Conservation (phyloP, 192 early-diverging fungal species). For the Blastocladiella britannica region DNA sequence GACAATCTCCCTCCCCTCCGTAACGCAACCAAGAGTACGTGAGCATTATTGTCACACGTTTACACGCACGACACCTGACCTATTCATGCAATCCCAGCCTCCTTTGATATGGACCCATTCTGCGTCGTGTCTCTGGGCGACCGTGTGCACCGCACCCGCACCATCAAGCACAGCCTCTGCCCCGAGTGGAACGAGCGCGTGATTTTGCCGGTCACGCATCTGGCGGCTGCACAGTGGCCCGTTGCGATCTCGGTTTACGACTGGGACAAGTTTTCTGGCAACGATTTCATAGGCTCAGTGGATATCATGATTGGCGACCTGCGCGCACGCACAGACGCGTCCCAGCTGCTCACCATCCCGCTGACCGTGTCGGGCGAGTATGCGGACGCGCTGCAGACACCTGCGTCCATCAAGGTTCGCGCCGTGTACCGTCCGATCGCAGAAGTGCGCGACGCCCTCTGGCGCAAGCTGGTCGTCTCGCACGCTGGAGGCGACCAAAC, state of each 20-base stretch:
- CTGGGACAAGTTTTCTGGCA: slow-evolving; percentile 29
- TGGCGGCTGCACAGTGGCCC: slow-evolving; percentile 14
- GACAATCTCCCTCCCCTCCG: slow-evolving; percentile 4
- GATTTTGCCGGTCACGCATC: slow-evolving; percentile 31
- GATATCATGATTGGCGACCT: slow-evolving; percentile 25
- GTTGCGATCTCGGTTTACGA: slow-evolving; percentile 10
- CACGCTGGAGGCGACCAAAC: too few species aligned
- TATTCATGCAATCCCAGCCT: slow-evolving; percentile 21
- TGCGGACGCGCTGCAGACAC: too few species aligned
- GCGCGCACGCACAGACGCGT: slow-evolving; percentile 18
- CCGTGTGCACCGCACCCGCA: slow-evolving; percentile 45
- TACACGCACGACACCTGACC: background rate
- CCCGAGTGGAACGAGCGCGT: slow-evolving; percentile 58
- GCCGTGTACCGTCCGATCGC: too few species aligned
- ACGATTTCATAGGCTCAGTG: slow-evolving; percentile 35
- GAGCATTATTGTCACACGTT: background rate
- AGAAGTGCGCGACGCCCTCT: too few species aligned
- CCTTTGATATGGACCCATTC: slow-evolving; percentile 67
- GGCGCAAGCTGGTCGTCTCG: too few species aligned
- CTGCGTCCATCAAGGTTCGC: too few species aligned
- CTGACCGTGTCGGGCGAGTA: too few species aligned
- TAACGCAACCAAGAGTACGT: background rate
- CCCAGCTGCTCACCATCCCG: slow-evolving; percentile 1
- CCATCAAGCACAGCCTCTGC: slow-evolving; percentile 40
- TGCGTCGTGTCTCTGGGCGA: slow-evolving; percentile 46